These are phyloP conservation scores for Penicillium riverlandense DNA, from an alignment of 495 filamentous ascomycete genomes.

Conservation along the genomic window DNA sequence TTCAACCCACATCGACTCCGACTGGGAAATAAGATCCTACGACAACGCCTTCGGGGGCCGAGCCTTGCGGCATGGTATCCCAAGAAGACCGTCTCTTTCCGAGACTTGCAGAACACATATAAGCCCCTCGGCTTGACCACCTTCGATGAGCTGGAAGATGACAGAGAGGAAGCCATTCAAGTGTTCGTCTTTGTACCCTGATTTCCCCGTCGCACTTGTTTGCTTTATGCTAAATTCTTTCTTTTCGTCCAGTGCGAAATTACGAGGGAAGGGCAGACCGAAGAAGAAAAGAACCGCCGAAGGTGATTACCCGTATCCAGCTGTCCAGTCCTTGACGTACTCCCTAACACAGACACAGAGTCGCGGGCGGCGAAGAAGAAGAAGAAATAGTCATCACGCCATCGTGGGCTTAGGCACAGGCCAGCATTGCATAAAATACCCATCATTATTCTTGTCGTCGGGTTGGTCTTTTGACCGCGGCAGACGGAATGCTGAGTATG, in stretches of 20 bases:
- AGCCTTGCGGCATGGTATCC: slow-evolving; percentile 82
- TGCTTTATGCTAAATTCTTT: not conserved
- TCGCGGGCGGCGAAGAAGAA: slow-evolving; percentile 38
- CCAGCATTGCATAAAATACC: too few species aligned
- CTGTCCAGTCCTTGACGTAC: not conserved
- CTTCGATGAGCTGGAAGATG: slow-evolving; percentile 67
- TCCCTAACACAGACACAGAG: slow-evolving; percentile 17
- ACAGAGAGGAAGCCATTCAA: slow-evolving; percentile 68
- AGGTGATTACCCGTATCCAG: slow-evolving; percentile 39
- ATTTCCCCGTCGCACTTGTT: not conserved
- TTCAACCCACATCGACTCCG: slow-evolving; percentile 80
- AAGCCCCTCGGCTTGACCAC: slow-evolving; percentile 52
- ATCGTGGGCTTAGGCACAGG: too few species aligned
- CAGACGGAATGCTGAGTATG: too few species aligned
- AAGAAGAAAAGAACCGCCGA: slow-evolving; percentile 77
- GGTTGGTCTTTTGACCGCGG: too few species aligned
- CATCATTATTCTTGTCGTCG: too few species aligned
- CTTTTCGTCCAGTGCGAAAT: slow-evolving; percentile 47
- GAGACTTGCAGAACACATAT: slow-evolving; percentile 51
- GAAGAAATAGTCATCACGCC: slow-evolving; percentile 17
- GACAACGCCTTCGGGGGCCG: slow-evolving; percentile 75
- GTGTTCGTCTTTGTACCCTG: slow-evolving; percentile 34
- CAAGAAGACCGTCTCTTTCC: slow-evolving; percentile 57
- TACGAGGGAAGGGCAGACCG: slow-evolving; percentile 79
- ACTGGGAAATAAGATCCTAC: slow-evolving; percentile 80